Evolutionary conservation across 129 eudicot species (phyloP), one percentile per base, ranked within the genome.

Genomic region (Tagetes erecta): DNA sequence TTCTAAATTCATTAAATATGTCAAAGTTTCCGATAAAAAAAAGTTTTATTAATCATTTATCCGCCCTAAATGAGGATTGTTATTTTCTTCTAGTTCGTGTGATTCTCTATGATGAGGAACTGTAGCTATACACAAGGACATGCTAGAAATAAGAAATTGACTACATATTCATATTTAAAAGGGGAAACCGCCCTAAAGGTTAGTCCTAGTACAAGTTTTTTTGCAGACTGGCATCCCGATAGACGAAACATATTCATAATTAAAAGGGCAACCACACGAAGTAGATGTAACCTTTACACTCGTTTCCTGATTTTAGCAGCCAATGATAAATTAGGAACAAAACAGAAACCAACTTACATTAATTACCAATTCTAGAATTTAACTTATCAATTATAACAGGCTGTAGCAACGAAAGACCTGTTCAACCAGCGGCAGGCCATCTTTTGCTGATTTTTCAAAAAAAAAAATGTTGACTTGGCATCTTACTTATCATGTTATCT

Each of bases 91-190:
- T 34, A 0, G 65, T 42, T 42, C 45, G 59, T 55, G 60, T 42
- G 56, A 57, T 30, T 73, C 45, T 45, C 59, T 60, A 45, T 34
- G 20, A 20, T 34, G n/a, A 46, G 30, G 50, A 30, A 49, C 74
- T 70, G 46, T 70, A n/a, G 74, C 74, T 70, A 27, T 70, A 51
- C 36, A 51, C 51, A 46, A 35, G 37, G 60, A 30, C 30, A 49
- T 63, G 12, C 30, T 52, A 8, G 63, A 70, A 70, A 13, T 70
- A 37, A 8, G 63, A 70, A 70, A 13, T 70, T 39, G 34, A 14
- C 36, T 70, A 35, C 36, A 50, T 14, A 51, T 35, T 70, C 74
- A 70, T 13, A 53, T 8, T 36, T 20, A 20, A 20, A 20, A 20
- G 27, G 27, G 27, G 27, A 20, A 20, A 20, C 27, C 27, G 27